Evolutionary conservation across 305 asterid species (phyloP), one percentile per base, ranked within the genome.

Genomic region (Lippia alba): DNA sequence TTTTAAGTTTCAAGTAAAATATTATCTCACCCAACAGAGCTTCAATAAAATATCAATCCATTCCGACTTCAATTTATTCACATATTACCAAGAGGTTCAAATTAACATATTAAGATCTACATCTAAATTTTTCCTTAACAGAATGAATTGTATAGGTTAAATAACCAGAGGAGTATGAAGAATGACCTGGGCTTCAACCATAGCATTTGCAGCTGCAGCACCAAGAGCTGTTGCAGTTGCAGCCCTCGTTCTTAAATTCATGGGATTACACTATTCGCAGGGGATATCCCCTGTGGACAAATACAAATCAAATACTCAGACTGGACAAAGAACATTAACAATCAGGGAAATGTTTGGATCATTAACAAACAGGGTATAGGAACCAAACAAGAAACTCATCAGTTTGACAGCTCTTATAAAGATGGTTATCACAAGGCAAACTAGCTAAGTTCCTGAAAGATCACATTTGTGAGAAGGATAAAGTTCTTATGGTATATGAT

Each of bases 171-270:
- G 53, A 67, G 56, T 18, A 65, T 45, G 62, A 57, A 71, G 68
- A 50, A 66, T 58, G 17, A 90, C 99, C 96, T 94, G 99, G 39
- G 86, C 65, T 63, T 91, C 97, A 33, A 94, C 79, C 76, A 91
- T 66, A 44, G 99, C 96, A 74, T 86, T 91, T 61, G 94, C 97
- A 61, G 99, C 97, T 61, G 96, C 97, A 67, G 86, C 94, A 60
- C 91, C 96, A 49, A 94, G 87, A 48, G 96, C 93, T 4, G 97
- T 83, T 56, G 99, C 97, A 55, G 96, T 84, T 61, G 97, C 96
- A 32, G 95, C 96, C 74, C 94, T 83, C 72, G 79, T 88, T 69
- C 94, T 86, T 81, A 94, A 76, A 70, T 85, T 86, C 75, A 78
- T n/a, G 96, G 91, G 68, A 89, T 85, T 53, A 75, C 77, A 74